Base-by-base conservation (phyloP, 2,329 filamentous ascomycete species). In the Fusarium sp. region DNA sequence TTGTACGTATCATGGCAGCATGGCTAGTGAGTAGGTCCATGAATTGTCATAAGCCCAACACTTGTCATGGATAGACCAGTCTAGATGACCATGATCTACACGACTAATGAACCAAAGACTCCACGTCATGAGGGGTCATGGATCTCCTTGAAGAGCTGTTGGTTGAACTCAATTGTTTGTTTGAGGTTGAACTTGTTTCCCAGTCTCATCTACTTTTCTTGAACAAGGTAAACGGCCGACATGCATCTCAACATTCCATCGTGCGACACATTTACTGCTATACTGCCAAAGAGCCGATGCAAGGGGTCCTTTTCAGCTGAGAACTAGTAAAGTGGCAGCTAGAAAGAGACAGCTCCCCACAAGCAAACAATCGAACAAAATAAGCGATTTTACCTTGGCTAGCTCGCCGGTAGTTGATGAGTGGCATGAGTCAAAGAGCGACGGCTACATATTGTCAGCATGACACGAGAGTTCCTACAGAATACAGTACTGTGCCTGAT, bases 71-170 rank as follows among this genome's bases (percentile, higher is more conserved):
- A n/a, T 45, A 39, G 55, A 49, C 61, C 38, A 63, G 45, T 48
- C 41, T 37, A 37, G 55, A 57, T 27, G 37, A n/a, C 37, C 31
- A 65, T 59, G 63, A 66, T 66, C 63, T 65, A 59, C 60, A n/a
- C 25, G 37, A 44, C 61, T 45, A 63, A 51, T 23, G 25, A 33
- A 54, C n/a, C 18, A 38, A 15, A 29, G 38, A 59, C 60, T 33
- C 61, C 49, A 65, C 63, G 38, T 29, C 35, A 27, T 27, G 51
- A 45, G n/a, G 39, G n/a, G 15, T 38, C 35, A 44, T 56, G 63
- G 58, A 64, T 39, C 44, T 46, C 33, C 11, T 23, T 51, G n/a
- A 42, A 62, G 52, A 39, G 33, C 31, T 39, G 60, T 51, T 58
- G 60, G 60, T 38, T 35, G 51, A 44, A 25, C 33, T 46, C 27